phyloP scores from a whole-genome alignment of 2,329 filamentous ascomycete species.

The Acrocalymma vagum region DNA sequence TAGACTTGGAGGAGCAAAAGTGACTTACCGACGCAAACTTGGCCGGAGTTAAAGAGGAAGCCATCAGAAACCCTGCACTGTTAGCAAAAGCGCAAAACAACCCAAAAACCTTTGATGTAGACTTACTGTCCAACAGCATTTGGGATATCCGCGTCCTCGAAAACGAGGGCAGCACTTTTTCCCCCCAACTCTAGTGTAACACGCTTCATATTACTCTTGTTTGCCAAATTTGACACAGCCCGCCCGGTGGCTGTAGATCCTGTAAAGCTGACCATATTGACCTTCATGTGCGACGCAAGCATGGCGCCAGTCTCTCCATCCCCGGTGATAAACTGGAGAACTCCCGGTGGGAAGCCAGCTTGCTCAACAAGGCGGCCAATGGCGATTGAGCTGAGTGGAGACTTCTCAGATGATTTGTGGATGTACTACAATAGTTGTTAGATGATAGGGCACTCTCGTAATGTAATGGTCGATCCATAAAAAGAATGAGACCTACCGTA shows the following conservation, averaged over 20 bases:
- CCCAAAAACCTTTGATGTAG: constrained; percentile 52
- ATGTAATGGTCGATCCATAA: too few species aligned
- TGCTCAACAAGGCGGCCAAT: constrained; percentile 65
- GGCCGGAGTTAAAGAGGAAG: neutral
- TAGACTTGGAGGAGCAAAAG: too few species aligned
- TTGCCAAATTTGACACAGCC: constrained; percentile 61
- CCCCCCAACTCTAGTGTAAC: constrained; percentile 64
- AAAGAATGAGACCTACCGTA: constrained; percentile 60
- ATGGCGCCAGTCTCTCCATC: constrained; percentile 65
- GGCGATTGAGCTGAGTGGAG: constrained; percentile 62
- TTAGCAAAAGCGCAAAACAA: constrained; percentile 76
- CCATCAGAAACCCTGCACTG: constrained; percentile 62
- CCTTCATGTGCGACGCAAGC: constrained; percentile 63
- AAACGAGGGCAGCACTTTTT: constrained; percentile 53
- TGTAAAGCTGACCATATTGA: constrained; percentile 69
- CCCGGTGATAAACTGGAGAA: constrained; percentile 65
- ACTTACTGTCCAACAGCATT: constrained; percentile 16
- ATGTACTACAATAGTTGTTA: too few species aligned
- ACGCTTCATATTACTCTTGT: constrained; percentile 63
- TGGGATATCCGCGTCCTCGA: constrained; percentile 54
- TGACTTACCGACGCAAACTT: constrained; percentile 1
- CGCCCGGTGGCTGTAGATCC: constrained; percentile 66
- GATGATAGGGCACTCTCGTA: too few species aligned
- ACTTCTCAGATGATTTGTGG: constrained; percentile 63
- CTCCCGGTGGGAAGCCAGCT: constrained; percentile 65